phyloP scores from a whole-genome alignment of 768 basidiomycete species.

The Chalciporus pseudorubinellus region DNA sequence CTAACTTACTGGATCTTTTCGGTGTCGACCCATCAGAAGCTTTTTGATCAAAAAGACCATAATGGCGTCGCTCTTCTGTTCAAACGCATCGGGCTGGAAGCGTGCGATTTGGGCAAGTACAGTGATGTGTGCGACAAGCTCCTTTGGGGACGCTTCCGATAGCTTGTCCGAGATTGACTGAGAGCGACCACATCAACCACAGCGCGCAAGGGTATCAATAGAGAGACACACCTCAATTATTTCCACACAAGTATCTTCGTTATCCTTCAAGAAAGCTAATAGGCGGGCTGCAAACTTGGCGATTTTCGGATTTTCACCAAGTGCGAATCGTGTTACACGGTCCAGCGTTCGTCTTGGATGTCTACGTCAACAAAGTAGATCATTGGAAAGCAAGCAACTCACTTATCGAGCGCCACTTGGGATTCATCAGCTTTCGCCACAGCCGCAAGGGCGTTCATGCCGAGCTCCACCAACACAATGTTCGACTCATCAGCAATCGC shows the following conservation, averaged over 20 bases:
- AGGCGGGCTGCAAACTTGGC: slow-evolving; percentile 87
- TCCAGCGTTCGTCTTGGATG: slow-evolving; percentile 61
- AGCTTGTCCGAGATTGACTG: slow-evolving; percentile 63
- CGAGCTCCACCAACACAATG: slow-evolving; percentile 53
- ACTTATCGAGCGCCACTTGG: slow-evolving; percentile 65
- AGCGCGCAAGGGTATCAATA: background rate
- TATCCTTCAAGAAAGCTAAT: slow-evolving; percentile 56
- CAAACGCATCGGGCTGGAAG: slow-evolving; percentile 69
- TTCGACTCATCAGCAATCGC: slow-evolving; percentile 67
- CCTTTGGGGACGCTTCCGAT: slow-evolving; percentile 43
- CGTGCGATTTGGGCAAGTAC: slow-evolving; percentile 74
- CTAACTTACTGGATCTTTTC: slow-evolving; percentile 46
- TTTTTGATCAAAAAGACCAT: slow-evolving; percentile 69
- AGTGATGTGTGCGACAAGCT: slow-evolving; percentile 62
- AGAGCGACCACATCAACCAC: background rate
- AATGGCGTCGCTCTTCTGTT: slow-evolving; percentile 72
- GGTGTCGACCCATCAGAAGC: slow-evolving; percentile 58
- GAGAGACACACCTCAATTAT: slow-evolving; percentile 59
- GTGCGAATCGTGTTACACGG: slow-evolving; percentile 54
- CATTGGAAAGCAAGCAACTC: slow-evolving; percentile 25
- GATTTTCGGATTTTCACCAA: slow-evolving; percentile 58
- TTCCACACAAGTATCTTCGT: slow-evolving; percentile 46
- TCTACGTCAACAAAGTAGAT: background rate
- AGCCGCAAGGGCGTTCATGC: slow-evolving; percentile 75
- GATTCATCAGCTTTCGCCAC: slow-evolving; percentile 58